A percentile compares a stretch with the other conserved stretches of the same genome.
Evolutionary conservation across 768 basidiomycete species (phyloP).

Genomic region (Mycena leptocephala): DNA sequence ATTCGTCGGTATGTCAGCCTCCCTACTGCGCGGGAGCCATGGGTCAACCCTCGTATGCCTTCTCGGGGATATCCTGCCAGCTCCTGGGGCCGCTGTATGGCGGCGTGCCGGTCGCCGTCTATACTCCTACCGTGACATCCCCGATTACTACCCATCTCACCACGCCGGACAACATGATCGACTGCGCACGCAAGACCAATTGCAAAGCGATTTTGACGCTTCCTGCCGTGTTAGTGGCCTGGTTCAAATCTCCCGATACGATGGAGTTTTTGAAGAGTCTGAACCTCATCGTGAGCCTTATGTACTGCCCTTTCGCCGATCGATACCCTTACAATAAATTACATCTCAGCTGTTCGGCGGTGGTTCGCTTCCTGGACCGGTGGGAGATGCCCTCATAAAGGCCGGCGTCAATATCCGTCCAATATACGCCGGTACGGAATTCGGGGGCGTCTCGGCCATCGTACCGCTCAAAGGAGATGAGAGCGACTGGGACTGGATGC

Average conservation of each 20-base stretch:
- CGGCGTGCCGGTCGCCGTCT: constrained; percentile 38
- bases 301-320: neutral
- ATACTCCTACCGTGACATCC: constrained; percentile 42
- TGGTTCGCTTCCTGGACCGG: constrained; percentile 1
- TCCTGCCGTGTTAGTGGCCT: constrained; percentile 43
- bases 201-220: constrained; percentile 34
- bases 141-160: constrained; percentile 32
- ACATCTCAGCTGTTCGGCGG: neutral
- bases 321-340: neutral
- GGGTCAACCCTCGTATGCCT: constrained; percentile 43
- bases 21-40: constrained; percentile 19
- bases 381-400: constrained; percentile 6
- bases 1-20: neutral
- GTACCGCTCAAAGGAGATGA: constrained; percentile 33
- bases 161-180: constrained; percentile 37
- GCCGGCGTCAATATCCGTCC: constrained; percentile 9
- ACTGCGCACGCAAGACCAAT: constrained; percentile 33
- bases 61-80: constrained; percentile 36
- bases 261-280: constrained; percentile 37
- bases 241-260: constrained; percentile 35
- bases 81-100: constrained; percentile 30
- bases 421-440: constrained; percentile 7
- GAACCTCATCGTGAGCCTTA: constrained; percentile 37
- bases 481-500: constrained; percentile 37
- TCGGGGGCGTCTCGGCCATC: neutral